Conservation (phyloP, 352 stramenopile genomes). For the Phytophthora niederhauseri region DNA sequence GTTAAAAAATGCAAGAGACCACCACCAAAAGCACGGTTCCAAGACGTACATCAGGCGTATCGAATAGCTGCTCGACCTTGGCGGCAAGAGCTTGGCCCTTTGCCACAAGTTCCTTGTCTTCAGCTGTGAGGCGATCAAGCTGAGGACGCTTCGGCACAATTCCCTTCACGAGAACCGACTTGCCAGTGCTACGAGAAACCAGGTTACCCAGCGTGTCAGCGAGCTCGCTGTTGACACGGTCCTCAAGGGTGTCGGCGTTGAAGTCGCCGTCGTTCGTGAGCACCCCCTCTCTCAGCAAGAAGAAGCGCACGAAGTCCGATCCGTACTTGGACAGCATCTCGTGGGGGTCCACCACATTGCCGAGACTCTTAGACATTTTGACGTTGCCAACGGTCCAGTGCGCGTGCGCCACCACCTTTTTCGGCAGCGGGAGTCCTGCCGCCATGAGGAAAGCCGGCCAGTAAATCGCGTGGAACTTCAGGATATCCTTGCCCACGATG, state of each 20-base stretch:
- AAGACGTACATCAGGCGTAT: slow-evolving; percentile 68
- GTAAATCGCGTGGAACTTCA: slow-evolving; percentile 99
- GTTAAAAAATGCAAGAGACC: background rate
- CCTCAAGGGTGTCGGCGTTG: slow-evolving; percentile 83
- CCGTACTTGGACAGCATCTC: slow-evolving; percentile 93
- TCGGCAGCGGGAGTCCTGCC: slow-evolving; percentile 91
- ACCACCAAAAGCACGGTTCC: slow-evolving; percentile 2
- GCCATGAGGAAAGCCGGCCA: slow-evolving; percentile 98
- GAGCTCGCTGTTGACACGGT: slow-evolving; percentile 97
- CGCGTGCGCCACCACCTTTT: slow-evolving; percentile 96
- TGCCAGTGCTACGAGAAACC: slow-evolving; percentile 73
- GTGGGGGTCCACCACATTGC: slow-evolving; percentile 98
- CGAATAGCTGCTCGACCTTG: slow-evolving; percentile 60
- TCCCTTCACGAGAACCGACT: slow-evolving; percentile 64
- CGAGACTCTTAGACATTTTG: slow-evolving; percentile 99
- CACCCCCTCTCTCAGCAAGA: slow-evolving; percentile 90
- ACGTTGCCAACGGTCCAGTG: slow-evolving; percentile 98
- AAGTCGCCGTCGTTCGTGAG: slow-evolving; percentile 97
- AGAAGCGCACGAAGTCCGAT: slow-evolving; percentile 95
- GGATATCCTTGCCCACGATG: slow-evolving; percentile 99
- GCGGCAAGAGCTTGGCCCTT: slow-evolving; percentile 54
- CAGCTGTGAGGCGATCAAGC: slow-evolving; percentile 33
- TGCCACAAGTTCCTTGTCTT: slow-evolving; percentile 62
- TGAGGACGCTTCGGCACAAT: slow-evolving; percentile 47
- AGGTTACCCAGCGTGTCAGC: slow-evolving; percentile 93